Evolutionary conservation across 345 rosid species (phyloP).

Genomic region (Euphorbia tirucalli): DNA sequence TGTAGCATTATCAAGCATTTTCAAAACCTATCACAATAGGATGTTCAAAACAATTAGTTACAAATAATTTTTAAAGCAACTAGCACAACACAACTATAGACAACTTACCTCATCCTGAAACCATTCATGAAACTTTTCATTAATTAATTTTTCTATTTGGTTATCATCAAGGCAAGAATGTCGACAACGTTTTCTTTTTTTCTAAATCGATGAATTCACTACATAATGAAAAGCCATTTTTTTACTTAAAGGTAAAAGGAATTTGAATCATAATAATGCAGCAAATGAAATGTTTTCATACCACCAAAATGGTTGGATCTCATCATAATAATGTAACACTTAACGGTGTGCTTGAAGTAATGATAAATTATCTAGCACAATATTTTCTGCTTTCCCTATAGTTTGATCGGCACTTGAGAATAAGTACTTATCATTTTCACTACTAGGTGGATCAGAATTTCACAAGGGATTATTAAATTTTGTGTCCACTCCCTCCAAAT

Average conservation of each 20-base stretch:
- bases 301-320: background rate
- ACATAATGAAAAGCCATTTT: background rate
- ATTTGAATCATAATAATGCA: too few relatives aligned
- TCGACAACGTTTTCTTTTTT: background rate
- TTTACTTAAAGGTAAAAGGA: too few relatives aligned
- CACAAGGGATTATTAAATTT: background rate
- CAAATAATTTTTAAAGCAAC: background rate
- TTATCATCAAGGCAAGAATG: background rate
- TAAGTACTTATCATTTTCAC: background rate
- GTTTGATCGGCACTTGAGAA: background rate
- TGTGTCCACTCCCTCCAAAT: conserved; percentile 9
- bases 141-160: background rate
- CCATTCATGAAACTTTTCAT: background rate
- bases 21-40: background rate
- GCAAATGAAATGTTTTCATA: background rate
- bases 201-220: background rate
- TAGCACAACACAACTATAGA: background rate
- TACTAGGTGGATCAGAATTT: background rate
- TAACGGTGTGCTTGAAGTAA: background rate
- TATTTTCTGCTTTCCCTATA: background rate
- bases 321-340: background rate
- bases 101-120: background rate
- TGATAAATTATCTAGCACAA: background rate
- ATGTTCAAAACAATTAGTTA: background rate
- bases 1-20: background rate